Evolutionary conservation across 441 rosid genomes (phyloP), one percentile per base, ranked within the genome.

Genomic region (Melastoma candidum): DNA sequence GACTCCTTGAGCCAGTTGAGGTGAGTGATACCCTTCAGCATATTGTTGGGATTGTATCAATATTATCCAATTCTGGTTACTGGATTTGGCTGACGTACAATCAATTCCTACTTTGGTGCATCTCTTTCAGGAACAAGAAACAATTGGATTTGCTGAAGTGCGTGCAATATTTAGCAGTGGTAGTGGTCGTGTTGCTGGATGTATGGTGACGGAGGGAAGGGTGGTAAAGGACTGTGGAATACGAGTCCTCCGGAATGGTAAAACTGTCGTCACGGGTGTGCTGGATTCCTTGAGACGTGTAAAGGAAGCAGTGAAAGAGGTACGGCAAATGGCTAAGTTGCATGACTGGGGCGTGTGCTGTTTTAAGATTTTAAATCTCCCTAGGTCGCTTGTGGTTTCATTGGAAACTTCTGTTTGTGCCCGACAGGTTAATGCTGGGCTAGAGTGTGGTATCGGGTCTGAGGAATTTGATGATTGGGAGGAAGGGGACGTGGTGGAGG

Each of bases 141-240:
- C 70, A 10, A 82, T 88, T 69, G 98, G 98, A 57, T 75, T 78
- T 60, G 95, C 95, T 10, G 92, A 81, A 70, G 90, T 93, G 58
- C 83, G 98, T 54, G 95, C 95, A 44, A 72, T 81, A 49, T 93
- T 93, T 76, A 82, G 90, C 74, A 93, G 98, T 60, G 98, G 98
- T 49, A 93, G 98, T 65, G 92, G 95, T 53, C 97, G 87, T 65
- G 92, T 81, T 76, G 98, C 98, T 61, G 98, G 98, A 54, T 93
- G 95, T 81, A 86, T 93, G 90, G 95, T 88, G 53, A 77, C 71
- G n/a, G 97, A 88, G 59, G 98, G 98, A 47, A 88, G 85, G 64
- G 63, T 92, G 57, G 80, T 72, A 60, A 81, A 84, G 77, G 97
- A 76, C 49, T 88, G 97, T 72, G 95, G 98, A 54, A 74, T 88